Evolutionary conservation across 2,329 filamentous ascomycete genomes (phyloP).

Genomic region (Lasiodiplodia gonubiensis): DNA sequence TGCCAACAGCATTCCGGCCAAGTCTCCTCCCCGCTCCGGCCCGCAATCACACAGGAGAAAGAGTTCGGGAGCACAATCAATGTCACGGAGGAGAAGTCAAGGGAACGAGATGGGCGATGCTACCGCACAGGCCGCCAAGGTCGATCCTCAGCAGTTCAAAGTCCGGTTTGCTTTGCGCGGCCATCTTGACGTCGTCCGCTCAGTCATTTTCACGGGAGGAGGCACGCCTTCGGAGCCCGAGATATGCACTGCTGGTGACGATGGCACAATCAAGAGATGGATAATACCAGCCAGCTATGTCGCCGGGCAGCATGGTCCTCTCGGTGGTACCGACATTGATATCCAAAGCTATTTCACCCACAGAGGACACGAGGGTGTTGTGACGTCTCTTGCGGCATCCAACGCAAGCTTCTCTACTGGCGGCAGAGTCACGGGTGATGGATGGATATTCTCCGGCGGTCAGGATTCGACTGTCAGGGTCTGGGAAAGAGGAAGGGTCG

Average conservation of each 20-base stretch:
- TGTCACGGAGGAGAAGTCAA: constrained; percentile 69
- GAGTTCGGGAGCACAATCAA: constrained; percentile 65
- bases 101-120: constrained; percentile 65
- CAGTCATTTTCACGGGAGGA: constrained; percentile 95
- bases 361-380: constrained; percentile 87
- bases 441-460: constrained; percentile 98
- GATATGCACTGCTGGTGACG: constrained; percentile 94
- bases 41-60: constrained; percentile 77
- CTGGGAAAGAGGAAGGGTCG: constrained; percentile 93
- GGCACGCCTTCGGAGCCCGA: constrained; percentile 95
- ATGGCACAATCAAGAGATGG: constrained; percentile 95
- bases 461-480: constrained; percentile 92
- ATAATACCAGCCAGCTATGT: constrained; percentile 86
- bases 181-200: constrained; percentile 90
- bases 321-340: constrained; percentile 79
- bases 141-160: constrained; percentile 82
- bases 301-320: constrained; percentile 55
- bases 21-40: constrained; percentile 73
- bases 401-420: constrained; percentile 89
- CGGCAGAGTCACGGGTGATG: constrained; percentile 85
- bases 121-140: constrained; percentile 53
- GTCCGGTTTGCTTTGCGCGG: constrained; percentile 90
- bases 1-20: constrained; percentile 76
- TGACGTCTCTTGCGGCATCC: constrained; percentile 85
- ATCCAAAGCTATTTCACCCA: constrained; percentile 95